phyloP scores from a whole-genome alignment of 176 grass and related monocot species.

The Alloteropsis semialata region DNA sequence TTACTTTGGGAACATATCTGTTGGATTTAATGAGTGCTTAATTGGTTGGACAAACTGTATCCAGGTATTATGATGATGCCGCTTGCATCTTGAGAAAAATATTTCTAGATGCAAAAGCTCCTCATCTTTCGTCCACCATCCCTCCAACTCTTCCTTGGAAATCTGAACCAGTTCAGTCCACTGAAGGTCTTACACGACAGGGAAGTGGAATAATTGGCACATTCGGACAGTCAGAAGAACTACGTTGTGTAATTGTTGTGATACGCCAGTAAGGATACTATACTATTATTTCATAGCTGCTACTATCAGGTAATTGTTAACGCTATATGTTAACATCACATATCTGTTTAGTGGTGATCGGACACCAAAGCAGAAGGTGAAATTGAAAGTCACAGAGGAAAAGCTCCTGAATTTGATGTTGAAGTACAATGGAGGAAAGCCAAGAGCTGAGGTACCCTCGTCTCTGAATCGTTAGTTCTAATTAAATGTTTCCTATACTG shows the following conservation, averaged over 20 bases:
- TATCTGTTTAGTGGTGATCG: slow-evolving; percentile 78
- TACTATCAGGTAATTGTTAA: background rate
- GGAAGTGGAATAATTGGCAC: slow-evolving; percentile 93
- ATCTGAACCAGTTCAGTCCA: slow-evolving; percentile 63
- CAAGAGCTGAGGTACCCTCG: slow-evolving; percentile 77
- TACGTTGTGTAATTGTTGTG: slow-evolving; percentile 90
- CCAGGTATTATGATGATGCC: slow-evolving; percentile 96
- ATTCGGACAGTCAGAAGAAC: slow-evolving; percentile 98
- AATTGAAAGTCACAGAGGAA: slow-evolving; percentile 97
- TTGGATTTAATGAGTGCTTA: slow-evolving; percentile 14
- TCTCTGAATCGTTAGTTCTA: slow-evolving; percentile 10
- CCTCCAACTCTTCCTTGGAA: slow-evolving; percentile 96
- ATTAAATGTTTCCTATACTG: slow-evolving; percentile 13
- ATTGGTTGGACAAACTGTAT: slow-evolving; percentile 2
- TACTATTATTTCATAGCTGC: background rate
- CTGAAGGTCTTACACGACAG: slow-evolving; percentile 78
- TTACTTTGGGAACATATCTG: background rate
- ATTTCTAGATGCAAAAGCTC: slow-evolving; percentile 99
- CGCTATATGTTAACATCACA: slow-evolving; percentile 33
- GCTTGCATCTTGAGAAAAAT: slow-evolving; percentile 98
- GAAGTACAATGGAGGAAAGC: slow-evolving; percentile 95
- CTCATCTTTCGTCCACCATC: slow-evolving; percentile 91
- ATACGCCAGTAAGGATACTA: slow-evolving; percentile 88
- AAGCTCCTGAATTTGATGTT: slow-evolving; percentile 99
- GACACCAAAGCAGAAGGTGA: slow-evolving; percentile 99